These are phyloP conservation scores for Potentilla sterilis DNA, from an alignment of 306 rosid genomes.

Conservation along the genomic window DNA sequence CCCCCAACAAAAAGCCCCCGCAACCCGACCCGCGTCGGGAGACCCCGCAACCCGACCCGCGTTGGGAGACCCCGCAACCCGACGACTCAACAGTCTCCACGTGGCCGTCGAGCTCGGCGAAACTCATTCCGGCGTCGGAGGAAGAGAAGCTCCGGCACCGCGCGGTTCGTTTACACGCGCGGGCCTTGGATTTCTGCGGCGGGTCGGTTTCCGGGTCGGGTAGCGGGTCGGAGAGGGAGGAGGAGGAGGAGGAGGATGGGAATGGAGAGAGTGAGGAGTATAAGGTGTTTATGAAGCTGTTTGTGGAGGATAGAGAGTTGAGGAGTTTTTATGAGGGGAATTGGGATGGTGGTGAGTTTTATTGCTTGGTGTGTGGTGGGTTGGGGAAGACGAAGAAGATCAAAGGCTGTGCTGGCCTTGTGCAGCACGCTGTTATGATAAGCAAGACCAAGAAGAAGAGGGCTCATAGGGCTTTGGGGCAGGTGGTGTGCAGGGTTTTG, in stretches of 20 bases:
- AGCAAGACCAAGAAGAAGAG: constrained; percentile 40
- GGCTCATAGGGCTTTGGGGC: constrained; percentile 64
- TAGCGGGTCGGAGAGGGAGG: constrained; percentile 32
- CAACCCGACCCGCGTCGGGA: constrained; percentile 39
- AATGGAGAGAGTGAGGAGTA: constrained; percentile 30
- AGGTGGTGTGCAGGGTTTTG: constrained; percentile 51
- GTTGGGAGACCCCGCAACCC: constrained; percentile 36
- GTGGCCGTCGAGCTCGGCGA: constrained; percentile 29
- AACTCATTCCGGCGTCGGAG: constrained; percentile 25
- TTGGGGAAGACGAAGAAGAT: constrained; percentile 52
- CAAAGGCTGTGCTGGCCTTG: constrained; percentile 51
- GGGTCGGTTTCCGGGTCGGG: constrained; percentile 34
- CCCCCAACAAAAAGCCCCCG: constrained; percentile 7
- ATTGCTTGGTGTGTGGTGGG: constrained; percentile 71
- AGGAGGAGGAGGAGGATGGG: constrained; percentile 12
- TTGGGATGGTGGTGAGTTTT: constrained; percentile 47
- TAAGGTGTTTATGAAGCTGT: constrained; percentile 43
- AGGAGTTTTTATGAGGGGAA: constrained; percentile 56
- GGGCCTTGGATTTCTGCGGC: constrained; percentile 44
- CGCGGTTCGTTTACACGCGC: constrained; percentile 42
- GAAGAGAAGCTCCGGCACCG: constrained; percentile 29
- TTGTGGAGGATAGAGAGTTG: constrained; percentile 45
- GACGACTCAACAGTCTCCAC: not conserved
- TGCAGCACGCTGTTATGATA: constrained; percentile 53
- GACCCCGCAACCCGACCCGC: constrained; percentile 16